phyloP scores from a whole-genome alignment of 1,139 yeast genomes.

The Taphrina pruni region DNA sequence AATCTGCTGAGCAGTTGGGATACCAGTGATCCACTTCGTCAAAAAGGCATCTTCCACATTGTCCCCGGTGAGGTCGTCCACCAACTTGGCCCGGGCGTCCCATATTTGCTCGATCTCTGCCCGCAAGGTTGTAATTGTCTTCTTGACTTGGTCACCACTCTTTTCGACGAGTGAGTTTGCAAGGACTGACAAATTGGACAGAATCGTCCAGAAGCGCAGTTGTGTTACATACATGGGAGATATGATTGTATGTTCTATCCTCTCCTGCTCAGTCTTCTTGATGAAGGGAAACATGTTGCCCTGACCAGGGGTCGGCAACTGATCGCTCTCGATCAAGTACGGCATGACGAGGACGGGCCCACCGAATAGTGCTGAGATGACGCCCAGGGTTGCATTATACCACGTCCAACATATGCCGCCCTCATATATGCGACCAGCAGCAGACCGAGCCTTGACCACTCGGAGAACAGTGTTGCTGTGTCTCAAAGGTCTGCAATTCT shows the following conservation, averaged over 20 bases:
- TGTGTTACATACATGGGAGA: constrained; percentile 31
- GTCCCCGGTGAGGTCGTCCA: constrained; percentile 30
- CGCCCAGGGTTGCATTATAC: constrained; percentile 30
- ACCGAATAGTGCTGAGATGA: constrained; percentile 31
- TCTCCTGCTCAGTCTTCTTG: constrained; percentile 38
- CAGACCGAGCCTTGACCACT: constrained; percentile 38
- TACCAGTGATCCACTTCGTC: constrained; percentile 33
- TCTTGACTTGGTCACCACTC: constrained; percentile 1
- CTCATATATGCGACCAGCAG: constrained; percentile 34
- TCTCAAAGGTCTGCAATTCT: constrained; percentile 24
- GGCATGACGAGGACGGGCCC: constrained; percentile 32
- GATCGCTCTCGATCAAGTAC: constrained; percentile 36
- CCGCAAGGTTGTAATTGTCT: neutral
- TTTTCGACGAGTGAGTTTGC: constrained; percentile 19
- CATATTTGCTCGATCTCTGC: constrained; percentile 19
- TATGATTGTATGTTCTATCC: constrained; percentile 35
- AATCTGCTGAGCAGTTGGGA: constrained; percentile 33
- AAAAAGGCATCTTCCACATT: constrained; percentile 25
- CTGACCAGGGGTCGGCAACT: constrained; percentile 37
- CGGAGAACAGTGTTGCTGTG: constrained; percentile 17
- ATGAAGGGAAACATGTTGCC: constrained; percentile 40
- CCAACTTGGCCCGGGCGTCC: constrained; percentile 32
- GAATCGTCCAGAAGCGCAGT: constrained; percentile 6
- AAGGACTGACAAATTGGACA: constrained; percentile 18
- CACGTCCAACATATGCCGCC: constrained; percentile 37